Evolutionary conservation across 1,139 yeast species (phyloP).

Genomic region (Pichia inconspicua): DNA sequence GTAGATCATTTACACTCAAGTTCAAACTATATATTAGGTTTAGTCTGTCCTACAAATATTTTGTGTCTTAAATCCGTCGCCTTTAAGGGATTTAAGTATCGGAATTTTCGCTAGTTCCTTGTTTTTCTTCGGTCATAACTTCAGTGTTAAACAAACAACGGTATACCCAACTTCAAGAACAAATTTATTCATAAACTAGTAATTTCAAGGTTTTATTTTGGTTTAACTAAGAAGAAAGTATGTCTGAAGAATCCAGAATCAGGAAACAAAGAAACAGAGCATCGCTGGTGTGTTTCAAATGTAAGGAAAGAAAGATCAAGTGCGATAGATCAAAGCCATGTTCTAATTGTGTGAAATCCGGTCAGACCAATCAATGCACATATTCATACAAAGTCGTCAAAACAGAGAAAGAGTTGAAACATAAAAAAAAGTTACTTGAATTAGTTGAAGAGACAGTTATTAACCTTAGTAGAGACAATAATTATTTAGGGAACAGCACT

Average conservation of each 20-base stretch:
- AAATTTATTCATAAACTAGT: too few relatives aligned
- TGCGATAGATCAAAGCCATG: slow-evolving; percentile 16
- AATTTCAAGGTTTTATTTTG: too few relatives aligned
- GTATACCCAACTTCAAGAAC: too few relatives aligned
- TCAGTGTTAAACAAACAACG: too few relatives aligned
- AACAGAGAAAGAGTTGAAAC: not conserved
- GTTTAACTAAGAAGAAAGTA: not conserved
- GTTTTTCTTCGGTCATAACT: not conserved
- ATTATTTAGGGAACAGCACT: not conserved
- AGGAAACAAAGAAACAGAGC: slow-evolving; percentile 11
- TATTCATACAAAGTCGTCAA: slow-evolving; percentile 1
- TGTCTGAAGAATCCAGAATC: not conserved
- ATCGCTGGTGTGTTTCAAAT: slow-evolving; percentile 12
- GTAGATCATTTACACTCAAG: too few relatives aligned
- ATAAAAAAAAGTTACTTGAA: not conserved
- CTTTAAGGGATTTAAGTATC: not conserved
- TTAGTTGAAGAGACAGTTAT: not conserved
- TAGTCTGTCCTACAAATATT: too few relatives aligned
- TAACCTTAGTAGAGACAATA: not conserved
- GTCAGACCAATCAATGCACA: not conserved
- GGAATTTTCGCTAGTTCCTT: not conserved
- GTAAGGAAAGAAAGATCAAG: slow-evolving; percentile 15
- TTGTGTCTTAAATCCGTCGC: not conserved
- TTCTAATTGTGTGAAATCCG: slow-evolving; percentile 11
- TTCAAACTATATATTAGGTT: too few relatives aligned